Conservation (phyloP, 352 stramenopile genomes). For the Globisporangium megalacanthum region DNA sequence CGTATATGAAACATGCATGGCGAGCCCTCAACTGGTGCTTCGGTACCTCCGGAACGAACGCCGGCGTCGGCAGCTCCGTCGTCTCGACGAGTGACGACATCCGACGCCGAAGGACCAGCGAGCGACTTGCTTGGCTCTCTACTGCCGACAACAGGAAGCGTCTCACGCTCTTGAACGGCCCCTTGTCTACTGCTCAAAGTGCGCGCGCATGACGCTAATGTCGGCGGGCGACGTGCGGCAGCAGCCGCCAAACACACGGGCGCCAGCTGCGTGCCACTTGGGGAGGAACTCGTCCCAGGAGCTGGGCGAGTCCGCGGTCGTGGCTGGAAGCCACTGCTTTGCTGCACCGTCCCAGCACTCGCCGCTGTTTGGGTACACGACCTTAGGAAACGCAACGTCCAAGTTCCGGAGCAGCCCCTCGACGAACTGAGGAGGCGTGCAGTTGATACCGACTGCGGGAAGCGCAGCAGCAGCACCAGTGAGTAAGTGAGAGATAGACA, state of each 20-base stretch:
- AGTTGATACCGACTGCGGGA: constrained; percentile 73
- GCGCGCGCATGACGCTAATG: constrained; percentile 56
- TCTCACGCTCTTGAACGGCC: background rate
- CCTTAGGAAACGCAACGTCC: constrained; percentile 41
- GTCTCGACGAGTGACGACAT: background rate
- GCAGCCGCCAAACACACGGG: constrained; percentile 76
- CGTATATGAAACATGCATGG: constrained; percentile 7
- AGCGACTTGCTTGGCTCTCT: constrained; percentile 3
- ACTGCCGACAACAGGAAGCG: background rate
- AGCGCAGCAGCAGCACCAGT: background rate
- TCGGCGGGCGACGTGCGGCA: constrained; percentile 73
- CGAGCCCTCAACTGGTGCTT: constrained; percentile 11
- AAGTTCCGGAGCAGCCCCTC: constrained; percentile 50
- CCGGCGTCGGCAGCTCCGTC: constrained; percentile 1
- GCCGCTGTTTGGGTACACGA: constrained; percentile 84
- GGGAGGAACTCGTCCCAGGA: constrained; percentile 53
- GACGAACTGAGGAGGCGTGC: constrained; percentile 69
- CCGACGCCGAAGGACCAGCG: constrained; percentile 5
- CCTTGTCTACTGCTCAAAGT: constrained; percentile 27
- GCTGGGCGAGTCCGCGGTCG: constrained; percentile 23
- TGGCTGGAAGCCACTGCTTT: constrained; percentile 64
- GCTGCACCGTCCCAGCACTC: constrained; percentile 72
- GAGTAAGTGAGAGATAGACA: background rate
- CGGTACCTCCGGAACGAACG: constrained; percentile 28
- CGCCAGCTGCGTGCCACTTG: constrained; percentile 67